Conservation (phyloP, 495 filamentous ascomycete species). For the Penicillium manginii region DNA sequence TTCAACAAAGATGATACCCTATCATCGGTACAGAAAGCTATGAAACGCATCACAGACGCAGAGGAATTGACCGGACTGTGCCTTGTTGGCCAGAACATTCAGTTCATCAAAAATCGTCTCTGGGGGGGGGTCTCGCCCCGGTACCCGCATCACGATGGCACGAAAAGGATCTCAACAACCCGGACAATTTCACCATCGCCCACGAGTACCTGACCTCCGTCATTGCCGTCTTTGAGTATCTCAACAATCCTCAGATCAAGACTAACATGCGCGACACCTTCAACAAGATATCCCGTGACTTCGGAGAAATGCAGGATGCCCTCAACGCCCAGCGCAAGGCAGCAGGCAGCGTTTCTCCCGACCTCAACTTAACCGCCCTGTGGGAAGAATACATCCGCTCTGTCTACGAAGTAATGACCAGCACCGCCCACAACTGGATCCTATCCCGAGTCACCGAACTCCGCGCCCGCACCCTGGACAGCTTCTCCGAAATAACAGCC, state of each 20-base stretch:
- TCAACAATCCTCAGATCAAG: conserved; percentile 23
- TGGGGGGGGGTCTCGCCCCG: conserved; percentile 36
- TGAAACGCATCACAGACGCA: conserved; percentile 14
- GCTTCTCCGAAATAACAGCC: background rate
- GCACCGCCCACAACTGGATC: conserved; percentile 31
- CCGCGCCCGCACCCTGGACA: background rate
- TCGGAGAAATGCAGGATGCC: conserved; percentile 20
- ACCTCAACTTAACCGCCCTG: conserved; percentile 15
- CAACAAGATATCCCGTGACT: conserved; percentile 32
- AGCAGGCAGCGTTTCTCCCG: conserved; percentile 5
- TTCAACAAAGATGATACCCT: conserved; percentile 6
- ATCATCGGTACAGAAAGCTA: conserved; percentile 6
- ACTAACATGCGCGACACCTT: conserved; percentile 28
- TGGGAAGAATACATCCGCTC: conserved; percentile 32
- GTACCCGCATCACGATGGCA: conserved; percentile 33
- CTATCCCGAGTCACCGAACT: conserved; percentile 10
- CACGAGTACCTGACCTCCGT: background rate
- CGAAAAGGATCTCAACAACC: conserved; percentile 30
- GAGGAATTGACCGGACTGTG: conserved; percentile 18
- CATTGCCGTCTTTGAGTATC: conserved; percentile 33
- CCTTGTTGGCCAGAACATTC: conserved; percentile 29
- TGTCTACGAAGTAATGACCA: conserved; percentile 27
- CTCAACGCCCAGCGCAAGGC: conserved; percentile 14
- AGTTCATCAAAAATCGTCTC: conserved; percentile 25
- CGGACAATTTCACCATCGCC: background rate